Conservation (phyloP, 2,329 filamentous ascomycete species). For the Aspergillus costaricaensis region DNA sequence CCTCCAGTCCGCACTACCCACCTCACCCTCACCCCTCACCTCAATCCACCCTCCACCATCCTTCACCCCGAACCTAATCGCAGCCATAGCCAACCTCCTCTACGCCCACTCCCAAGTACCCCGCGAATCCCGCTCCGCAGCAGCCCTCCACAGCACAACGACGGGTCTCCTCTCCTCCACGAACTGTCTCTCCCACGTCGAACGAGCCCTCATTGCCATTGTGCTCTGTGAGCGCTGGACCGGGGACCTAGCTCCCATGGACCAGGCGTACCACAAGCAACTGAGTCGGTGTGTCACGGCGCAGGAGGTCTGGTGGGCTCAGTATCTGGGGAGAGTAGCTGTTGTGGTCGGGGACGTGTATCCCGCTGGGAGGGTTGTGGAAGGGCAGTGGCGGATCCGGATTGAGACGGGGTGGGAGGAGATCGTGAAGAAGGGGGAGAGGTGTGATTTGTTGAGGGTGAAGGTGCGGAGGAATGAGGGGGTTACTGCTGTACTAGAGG, state of each 20-base stretch:
- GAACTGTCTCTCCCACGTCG: constrained; percentile 73
- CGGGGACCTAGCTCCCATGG: constrained; percentile 61
- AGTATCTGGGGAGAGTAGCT: constrained; percentile 63
- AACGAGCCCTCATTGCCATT: constrained; percentile 70
- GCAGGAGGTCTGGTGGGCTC: constrained; percentile 65
- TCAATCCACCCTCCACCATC: constrained; percentile 38
- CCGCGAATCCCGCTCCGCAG: constrained; percentile 61
- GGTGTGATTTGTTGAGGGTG: constrained; percentile 46
- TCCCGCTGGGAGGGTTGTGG: constrained; percentile 55
- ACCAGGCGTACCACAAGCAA: constrained; percentile 56
- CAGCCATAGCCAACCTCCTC: constrained; percentile 61
- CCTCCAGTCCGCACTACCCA: constrained; percentile 52
- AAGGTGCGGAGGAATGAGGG: constrained; percentile 48
- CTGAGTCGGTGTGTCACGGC: constrained; percentile 57
- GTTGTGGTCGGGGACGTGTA: constrained; percentile 61
- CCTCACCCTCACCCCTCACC: constrained; percentile 18
- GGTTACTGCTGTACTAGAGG: constrained; percentile 30
- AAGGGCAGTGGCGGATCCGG: constrained; percentile 37
- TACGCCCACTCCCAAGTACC: constrained; percentile 55
- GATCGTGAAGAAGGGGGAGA: constrained; percentile 43
- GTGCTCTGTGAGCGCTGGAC: constrained; percentile 75
- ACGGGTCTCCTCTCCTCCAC: constrained; percentile 66
- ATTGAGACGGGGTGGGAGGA: constrained; percentile 47
- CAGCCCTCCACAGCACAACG: constrained; percentile 71
- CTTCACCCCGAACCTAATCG: constrained; percentile 52